Evolutionary conservation across 2,329 filamentous ascomycete species (phyloP).

Genomic region (Xylaria sp.): DNA sequence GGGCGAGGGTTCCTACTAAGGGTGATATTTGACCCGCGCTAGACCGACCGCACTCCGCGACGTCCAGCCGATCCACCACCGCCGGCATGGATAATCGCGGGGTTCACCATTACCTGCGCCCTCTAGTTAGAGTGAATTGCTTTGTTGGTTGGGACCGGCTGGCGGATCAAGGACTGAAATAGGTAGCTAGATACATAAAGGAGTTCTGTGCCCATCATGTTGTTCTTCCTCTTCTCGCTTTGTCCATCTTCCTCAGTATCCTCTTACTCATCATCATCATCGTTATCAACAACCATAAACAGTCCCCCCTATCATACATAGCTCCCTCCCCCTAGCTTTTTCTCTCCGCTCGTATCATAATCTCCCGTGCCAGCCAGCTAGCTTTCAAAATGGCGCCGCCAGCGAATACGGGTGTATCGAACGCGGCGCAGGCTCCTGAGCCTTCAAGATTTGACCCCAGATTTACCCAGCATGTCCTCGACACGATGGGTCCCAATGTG

Average conservation of each 20-base stretch:
- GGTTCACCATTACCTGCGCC: constrained; percentile 38
- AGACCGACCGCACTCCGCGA: constrained; percentile 38
- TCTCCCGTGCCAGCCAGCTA: neutral
- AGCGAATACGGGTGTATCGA: constrained; percentile 46
- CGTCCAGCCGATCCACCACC: constrained; percentile 43
- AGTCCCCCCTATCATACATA: neutral
- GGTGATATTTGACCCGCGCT: constrained; percentile 48
- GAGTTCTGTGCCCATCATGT: constrained; percentile 15
- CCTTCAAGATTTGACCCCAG: constrained; percentile 73
- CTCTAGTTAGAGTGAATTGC: constrained; percentile 35
- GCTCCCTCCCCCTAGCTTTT: neutral
- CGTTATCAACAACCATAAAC: neutral
- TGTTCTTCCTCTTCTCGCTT: constrained; percentile 12
- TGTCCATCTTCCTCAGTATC: constrained; percentile 1
- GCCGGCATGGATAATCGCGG: constrained; percentile 42
- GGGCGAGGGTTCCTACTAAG: constrained; percentile 34
- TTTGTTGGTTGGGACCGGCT: neutral
- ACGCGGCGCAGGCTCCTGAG: constrained; percentile 45
- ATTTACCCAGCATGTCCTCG: constrained; percentile 79
- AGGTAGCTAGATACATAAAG: constrained; percentile 37
- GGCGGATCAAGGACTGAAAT: constrained; percentile 8
- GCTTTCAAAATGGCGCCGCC: constrained; percentile 42
- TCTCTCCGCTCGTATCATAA: neutral
- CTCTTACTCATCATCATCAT: neutral
- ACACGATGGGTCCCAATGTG: constrained; percentile 77